A percentile compares a stretch with the other conserved stretches of the same genome.
Evolutionary conservation across 345 rosid species (phyloP).

Genomic region (Gossypium herbaceum): DNA sequence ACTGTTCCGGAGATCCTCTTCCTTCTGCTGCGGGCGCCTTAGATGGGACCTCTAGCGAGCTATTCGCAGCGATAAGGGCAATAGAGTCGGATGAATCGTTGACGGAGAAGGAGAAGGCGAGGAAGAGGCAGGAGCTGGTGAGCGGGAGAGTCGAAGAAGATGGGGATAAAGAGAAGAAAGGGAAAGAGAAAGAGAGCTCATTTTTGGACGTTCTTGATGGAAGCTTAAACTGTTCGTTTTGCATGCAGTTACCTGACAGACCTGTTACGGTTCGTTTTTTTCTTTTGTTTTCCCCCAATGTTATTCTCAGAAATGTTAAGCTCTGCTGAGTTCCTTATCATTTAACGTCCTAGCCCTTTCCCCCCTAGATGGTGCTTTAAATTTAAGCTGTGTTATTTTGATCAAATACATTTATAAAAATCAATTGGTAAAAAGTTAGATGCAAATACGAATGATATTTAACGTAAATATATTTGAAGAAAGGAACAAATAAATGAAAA

Average conservation of each 20-base stretch:
- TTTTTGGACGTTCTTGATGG: constrained; percentile 26
- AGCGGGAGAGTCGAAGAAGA: constrained; percentile 29
- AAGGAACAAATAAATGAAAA: background rate
- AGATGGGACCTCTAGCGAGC: background rate
- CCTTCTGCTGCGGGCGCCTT: constrained; percentile 14
- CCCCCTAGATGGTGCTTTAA: background rate
- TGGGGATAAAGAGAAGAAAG: constrained; percentile 19
- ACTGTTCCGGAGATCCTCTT: constrained; percentile 32
- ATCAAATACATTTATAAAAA: background rate
- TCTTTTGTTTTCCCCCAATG: background rate
- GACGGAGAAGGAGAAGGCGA: constrained; percentile 44
- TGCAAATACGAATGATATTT: background rate
- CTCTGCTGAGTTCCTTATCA: background rate
- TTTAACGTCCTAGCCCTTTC: too few species aligned
- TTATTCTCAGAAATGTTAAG: background rate
- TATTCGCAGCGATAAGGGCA: constrained; percentile 31
- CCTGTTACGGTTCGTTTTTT: constrained; percentile 36
- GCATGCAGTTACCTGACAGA: constrained; percentile 36
- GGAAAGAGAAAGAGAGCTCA: background rate
- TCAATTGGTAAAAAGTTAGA: background rate
- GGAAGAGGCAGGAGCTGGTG: constrained; percentile 39
- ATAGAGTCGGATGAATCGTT: constrained; percentile 44
- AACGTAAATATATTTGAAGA: background rate
- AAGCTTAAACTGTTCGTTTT: constrained; percentile 34
- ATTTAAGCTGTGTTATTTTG: background rate